Conservation (phyloP, 2,329 filamentous ascomycete species). For the Neopestalotiopsis rosae region DNA sequence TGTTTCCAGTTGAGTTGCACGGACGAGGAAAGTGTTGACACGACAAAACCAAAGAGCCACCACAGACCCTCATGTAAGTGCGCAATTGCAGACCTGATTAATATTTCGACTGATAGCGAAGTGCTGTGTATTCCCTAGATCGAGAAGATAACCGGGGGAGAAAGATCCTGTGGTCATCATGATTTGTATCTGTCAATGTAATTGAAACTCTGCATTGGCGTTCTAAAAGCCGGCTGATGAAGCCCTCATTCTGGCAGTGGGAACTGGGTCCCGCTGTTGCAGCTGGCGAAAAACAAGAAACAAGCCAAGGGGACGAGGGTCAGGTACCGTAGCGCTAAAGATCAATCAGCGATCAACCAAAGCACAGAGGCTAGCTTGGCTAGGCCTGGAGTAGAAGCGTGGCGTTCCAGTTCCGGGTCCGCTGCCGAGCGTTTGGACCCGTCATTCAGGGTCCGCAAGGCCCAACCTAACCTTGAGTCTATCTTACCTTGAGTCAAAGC, state of each 20-base stretch:
- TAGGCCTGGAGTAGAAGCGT: background rate
- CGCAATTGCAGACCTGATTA: no score
- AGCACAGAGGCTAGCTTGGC: background rate
- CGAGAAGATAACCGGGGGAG: background rate
- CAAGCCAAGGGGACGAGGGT: background rate
- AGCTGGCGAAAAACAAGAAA: background rate
- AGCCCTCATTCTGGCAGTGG: background rate
- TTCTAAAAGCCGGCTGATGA: background rate
- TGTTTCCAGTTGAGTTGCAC: background rate
- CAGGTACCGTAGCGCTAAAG: background rate
- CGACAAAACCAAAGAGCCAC: no score
- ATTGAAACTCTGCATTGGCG: background rate
- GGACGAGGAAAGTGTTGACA: background rate
- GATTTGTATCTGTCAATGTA: background rate
- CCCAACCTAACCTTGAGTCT: background rate
- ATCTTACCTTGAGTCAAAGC: background rate
- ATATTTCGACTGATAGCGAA: no score
- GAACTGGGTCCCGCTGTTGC: background rate
- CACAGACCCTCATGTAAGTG: no score
- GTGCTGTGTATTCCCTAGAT: no score
- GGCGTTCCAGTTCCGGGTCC: constrained; percentile 6
- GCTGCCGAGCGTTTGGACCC: background rate
- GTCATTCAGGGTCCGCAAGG: background rate
- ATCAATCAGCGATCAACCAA: background rate
- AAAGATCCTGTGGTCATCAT: background rate